These are phyloP conservation scores for Mucor sp. DNA, from an alignment of 371 early-diverging fungal genomes.

Conservation along the genomic window DNA sequence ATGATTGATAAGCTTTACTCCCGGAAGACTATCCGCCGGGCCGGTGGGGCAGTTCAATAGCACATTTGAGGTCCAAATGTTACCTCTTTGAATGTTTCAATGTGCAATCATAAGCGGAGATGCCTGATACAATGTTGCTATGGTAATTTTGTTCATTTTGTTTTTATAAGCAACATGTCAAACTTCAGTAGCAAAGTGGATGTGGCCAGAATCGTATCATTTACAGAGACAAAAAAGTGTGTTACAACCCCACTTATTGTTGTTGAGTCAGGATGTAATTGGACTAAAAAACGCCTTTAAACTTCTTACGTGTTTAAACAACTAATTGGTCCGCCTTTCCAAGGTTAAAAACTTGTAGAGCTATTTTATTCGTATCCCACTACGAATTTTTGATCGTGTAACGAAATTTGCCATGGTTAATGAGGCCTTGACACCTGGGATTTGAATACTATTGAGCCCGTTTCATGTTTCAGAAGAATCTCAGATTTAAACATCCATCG, in stretches of 20 bases:
- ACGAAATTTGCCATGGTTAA: constrained; percentile 1
- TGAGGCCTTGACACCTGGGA: neutral
- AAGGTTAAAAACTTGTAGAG: neutral
- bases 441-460: constrained; percentile 4
- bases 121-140: neutral
- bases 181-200: neutral
- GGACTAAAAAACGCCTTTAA: constrained; percentile 1
- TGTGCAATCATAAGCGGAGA: neutral
- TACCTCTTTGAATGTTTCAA: neutral
- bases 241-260: constrained; percentile 24
- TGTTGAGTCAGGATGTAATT: neutral
- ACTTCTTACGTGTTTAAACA: neutral
- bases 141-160: neutral
- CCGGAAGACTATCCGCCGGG: neutral
- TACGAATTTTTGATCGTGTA: constrained; percentile 8
- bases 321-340: neutral
- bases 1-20: neutral
- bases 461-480: constrained; percentile 15
- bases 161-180: neutral
- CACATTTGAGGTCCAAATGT: neutral
- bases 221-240: neutral
- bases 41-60: neutral
- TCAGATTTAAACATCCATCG: neutral
- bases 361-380: neutral
- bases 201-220: neutral